phyloP scores from a whole-genome alignment of 2,329 filamentous ascomycete genomes.

The Arthrinium puccinioides region DNA sequence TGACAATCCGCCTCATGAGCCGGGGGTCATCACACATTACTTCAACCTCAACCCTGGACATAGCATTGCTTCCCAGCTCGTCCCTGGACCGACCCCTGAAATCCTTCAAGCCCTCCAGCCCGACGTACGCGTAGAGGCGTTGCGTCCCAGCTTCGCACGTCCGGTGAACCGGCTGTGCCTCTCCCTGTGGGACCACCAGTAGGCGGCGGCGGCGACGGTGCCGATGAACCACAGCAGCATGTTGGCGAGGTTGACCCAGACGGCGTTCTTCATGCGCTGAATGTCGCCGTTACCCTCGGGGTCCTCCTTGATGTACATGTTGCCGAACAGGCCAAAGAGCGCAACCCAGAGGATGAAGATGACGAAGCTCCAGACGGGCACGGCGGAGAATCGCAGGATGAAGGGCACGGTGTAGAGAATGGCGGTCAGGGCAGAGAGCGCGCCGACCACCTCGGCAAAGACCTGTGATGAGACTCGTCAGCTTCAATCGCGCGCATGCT shows the following conservation, averaged over 20 bases:
- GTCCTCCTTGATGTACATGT: constrained; percentile 67
- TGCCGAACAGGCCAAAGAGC: constrained; percentile 78
- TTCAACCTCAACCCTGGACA: too few relatives aligned
- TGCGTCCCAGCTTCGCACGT: constrained; percentile 39
- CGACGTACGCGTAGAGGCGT: constrained; percentile 13
- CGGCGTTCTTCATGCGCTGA: constrained; percentile 74
- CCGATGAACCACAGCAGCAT: constrained; percentile 70
- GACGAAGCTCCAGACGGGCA: constrained; percentile 64
- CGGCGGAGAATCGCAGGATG: constrained; percentile 41
- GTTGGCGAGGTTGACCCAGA: constrained; percentile 74
- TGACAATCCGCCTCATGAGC: too few relatives aligned
- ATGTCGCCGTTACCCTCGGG: constrained; percentile 57
- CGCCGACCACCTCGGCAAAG: constrained; percentile 66
- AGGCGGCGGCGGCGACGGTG: constrained; percentile 43
- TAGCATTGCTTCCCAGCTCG: too few relatives aligned
- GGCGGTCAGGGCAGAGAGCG: constrained; percentile 56
- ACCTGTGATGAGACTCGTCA: too few relatives aligned
- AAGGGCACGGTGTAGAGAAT: constrained; percentile 60
- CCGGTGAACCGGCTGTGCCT: constrained; percentile 50
- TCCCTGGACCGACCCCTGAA: too few relatives aligned
- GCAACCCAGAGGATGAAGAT: constrained; percentile 74
- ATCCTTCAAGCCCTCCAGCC: constrained; percentile 10
- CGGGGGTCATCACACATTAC: too few relatives aligned
- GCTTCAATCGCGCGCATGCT: too few relatives aligned
- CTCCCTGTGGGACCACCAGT: constrained; percentile 53